These are phyloP conservation scores for Hygrocybe punicea DNA, from an alignment of 768 basidiomycete genomes.

Conservation along the genomic window DNA sequence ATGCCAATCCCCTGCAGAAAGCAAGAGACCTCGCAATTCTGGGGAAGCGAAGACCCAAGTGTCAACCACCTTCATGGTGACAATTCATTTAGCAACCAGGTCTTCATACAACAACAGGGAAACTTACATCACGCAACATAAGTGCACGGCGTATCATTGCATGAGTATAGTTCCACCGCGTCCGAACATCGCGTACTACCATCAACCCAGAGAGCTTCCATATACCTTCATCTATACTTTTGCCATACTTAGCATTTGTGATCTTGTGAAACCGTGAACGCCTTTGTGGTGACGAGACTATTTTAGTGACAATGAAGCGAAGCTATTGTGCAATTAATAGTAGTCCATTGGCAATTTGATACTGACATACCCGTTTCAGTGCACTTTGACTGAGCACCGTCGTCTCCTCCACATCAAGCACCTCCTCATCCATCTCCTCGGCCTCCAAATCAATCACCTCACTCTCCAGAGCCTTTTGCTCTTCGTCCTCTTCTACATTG, in stretches of 20 bases:
- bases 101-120: neutral
- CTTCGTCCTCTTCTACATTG: conserved; percentile 17
- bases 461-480: conserved; percentile 7
- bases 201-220: conserved; percentile 16
- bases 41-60: conserved; percentile 26
- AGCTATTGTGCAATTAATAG: conserved; percentile 19
- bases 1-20: too few species aligned
- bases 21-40: neutral
- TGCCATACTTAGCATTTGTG: conserved; percentile 11
- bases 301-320: conserved; percentile 29
- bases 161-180: conserved; percentile 37
- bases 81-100: neutral
- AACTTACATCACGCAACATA: conserved; percentile 23
- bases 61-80: conserved; percentile 30
- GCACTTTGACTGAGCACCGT: too few species aligned
- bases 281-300: conserved; percentile 31
- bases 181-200: conserved; percentile 33
- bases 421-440: too few species aligned
- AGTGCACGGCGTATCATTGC: conserved; percentile 31
- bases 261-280: conserved; percentile 22
- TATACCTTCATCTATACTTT: neutral
- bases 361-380: too few species aligned
- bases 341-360: neutral
- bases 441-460: conserved; percentile 7
- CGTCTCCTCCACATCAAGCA: too few species aligned